Conservation (phyloP, 129 eudicot genomes). For the Logfia minima region DNA sequence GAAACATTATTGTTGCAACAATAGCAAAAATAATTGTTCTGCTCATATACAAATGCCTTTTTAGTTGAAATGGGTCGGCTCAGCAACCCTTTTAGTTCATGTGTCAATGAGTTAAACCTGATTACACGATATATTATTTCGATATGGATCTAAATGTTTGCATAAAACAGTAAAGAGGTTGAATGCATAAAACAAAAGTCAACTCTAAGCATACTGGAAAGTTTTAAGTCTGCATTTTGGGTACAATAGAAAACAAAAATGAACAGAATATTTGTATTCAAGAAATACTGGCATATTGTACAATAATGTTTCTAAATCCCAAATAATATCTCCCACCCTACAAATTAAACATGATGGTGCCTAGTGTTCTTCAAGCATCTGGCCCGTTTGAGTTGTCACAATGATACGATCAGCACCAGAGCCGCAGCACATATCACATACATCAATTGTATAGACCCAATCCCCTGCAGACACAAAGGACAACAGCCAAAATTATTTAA, state of each 20-base stretch:
- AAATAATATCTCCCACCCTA: constrained; percentile 12
- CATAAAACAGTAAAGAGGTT: background rate
- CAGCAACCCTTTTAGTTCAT: no score
- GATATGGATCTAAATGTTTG: background rate
- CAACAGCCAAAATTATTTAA: background rate
- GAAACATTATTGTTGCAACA: background rate
- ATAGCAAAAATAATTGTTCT: background rate
- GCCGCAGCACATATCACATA: constrained; percentile 22
- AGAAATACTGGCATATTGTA: constrained; percentile 30
- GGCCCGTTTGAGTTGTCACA: constrained; percentile 14
- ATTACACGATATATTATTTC: no score
- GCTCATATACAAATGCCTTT: background rate
- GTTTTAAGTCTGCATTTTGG: constrained; percentile 15
- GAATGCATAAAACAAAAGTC: background rate
- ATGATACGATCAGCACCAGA: constrained; percentile 39
- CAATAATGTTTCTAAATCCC: constrained; percentile 28
- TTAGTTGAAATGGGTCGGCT: background rate
- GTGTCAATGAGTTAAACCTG: background rate
- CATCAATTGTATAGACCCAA: constrained; percentile 34
- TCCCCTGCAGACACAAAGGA: constrained; percentile 27
- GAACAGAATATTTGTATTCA: constrained; percentile 36
- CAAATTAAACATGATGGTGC: constrained; percentile 13
- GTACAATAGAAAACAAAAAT: constrained; percentile 25
- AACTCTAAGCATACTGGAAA: constrained; percentile 13
- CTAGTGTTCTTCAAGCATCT: constrained; percentile 14